Evolutionary conservation across 345 rosid genomes (phyloP), one percentile per base, ranked within the genome.

Genomic region (Syzygium oleosum): DNA sequence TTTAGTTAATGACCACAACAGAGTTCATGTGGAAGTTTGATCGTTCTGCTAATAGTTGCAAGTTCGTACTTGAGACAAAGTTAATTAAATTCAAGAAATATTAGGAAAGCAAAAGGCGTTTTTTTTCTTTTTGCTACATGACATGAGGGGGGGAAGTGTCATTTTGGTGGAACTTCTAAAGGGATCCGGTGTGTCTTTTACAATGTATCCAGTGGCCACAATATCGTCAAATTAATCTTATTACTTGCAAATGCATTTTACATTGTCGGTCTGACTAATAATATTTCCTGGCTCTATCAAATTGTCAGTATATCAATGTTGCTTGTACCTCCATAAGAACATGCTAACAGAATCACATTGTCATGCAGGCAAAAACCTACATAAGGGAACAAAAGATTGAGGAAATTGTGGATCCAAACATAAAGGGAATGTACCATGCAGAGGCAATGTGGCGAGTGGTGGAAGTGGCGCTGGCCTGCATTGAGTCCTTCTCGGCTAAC

Each of bases 391-490:
- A 95, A 79, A 93, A 87, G 94, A 95, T 94, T 25, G 96, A 95
- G 46, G 97, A 95, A 89, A 93, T 94, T 43, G 96, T 95, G 80
- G 96, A 95, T 87, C 97, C 94, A 19, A 90, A 84, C 92, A 90
- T 92, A 77, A 95, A 94, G 85, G 97, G 95, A 49, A 92, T 90
- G 88, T 95, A 94, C 91, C 97, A 94, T 52, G 94, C 93, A 29
- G 97, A 94, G 93, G 97, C 96, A 41, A 91, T 95, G 95, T 95
- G 97, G 96, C 93, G 95, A 87, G 95, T 94, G 85, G 95, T 95
- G 23, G 97, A 94, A 92, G 95, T 92, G 86, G 97, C 96, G 21
- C 86, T 93, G 91, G 92, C 95, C 85, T 95, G 97, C 85, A 95
- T 90, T 12, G 96, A 94, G 88, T 93, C 94, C 84, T 91, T 89